These are phyloP conservation scores for Euphorbia peplus DNA, from an alignment of 345 rosid species.

Conservation along the genomic window DNA sequence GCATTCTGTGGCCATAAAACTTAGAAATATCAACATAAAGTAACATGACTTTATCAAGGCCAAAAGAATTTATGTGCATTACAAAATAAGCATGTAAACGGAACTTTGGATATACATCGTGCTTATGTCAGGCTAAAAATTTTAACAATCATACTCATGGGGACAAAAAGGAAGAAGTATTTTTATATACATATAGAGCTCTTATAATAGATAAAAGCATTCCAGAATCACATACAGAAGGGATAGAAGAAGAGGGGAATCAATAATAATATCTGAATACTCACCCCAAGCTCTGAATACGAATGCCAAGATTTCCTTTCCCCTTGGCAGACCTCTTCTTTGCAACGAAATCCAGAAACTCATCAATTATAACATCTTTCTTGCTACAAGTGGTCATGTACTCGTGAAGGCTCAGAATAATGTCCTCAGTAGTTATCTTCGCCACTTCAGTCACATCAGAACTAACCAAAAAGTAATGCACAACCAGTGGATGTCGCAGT, in stretches of 20 bases:
- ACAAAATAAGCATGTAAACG: not conserved
- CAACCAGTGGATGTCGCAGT: slow-evolving; percentile 58
- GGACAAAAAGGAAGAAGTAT: not conserved
- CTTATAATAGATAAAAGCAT: not conserved
- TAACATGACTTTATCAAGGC: not conserved
- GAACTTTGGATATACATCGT: not conserved
- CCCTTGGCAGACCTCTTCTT: slow-evolving; percentile 41
- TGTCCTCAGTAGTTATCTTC: slow-evolving; percentile 61
- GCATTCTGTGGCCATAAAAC: slow-evolving; percentile 50
- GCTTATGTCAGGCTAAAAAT: not conserved
- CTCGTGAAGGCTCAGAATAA: slow-evolving; percentile 48
- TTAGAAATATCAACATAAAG: not conserved
- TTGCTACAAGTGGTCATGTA: slow-evolving; percentile 35
- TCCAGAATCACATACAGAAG: not conserved
- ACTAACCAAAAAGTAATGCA: slow-evolving; percentile 55
- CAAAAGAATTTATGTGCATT: not conserved
- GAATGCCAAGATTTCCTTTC: slow-evolving; percentile 73
- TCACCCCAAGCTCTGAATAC: slow-evolving; percentile 72
- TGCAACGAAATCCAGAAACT: slow-evolving; percentile 70
- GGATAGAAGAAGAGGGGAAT: not conserved
- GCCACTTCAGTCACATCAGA: slow-evolving; percentile 39
- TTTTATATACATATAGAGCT: not conserved
- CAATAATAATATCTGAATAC: slow-evolving; percentile 21
- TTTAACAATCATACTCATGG: not conserved
- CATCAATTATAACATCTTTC: slow-evolving; percentile 42